These are phyloP conservation scores for Macrotyloma uniflorum DNA, from an alignment of 306 rosid genomes.

Conservation along the genomic window DNA sequence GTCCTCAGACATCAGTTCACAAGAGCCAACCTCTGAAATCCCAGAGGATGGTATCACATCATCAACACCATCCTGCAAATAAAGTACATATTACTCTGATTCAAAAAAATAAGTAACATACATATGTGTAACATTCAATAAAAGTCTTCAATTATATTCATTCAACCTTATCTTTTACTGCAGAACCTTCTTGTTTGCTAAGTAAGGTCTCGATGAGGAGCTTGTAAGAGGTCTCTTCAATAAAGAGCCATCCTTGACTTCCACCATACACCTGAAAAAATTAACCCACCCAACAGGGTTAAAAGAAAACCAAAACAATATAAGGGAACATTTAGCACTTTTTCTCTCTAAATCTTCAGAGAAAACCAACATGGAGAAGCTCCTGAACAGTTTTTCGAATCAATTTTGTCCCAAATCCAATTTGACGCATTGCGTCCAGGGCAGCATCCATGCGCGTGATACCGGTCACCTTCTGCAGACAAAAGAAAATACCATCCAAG, in stretches of 20 bases:
- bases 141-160: background rate
- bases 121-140: background rate
- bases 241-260: slow-evolving; percentile 50
- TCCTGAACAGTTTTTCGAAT: slow-evolving; percentile 37
- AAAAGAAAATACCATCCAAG: slow-evolving; percentile 1
- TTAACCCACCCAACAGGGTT: background rate
- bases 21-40: slow-evolving; percentile 40
- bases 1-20: slow-evolving; percentile 15
- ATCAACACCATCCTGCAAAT: slow-evolving; percentile 38
- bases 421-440: slow-evolving; percentile 43
- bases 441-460: slow-evolving; percentile 50
- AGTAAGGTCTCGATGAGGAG: slow-evolving; percentile 50
- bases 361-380: slow-evolving; percentile 48
- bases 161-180: slow-evolving; percentile 8
- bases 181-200: slow-evolving; percentile 32
- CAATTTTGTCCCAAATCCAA: slow-evolving; percentile 34
- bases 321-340: slow-evolving; percentile 2
- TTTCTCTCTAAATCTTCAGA: background rate
- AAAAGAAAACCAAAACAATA: background rate
- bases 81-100: background rate
- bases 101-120: background rate
- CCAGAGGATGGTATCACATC: slow-evolving; percentile 37
- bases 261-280: slow-evolving; percentile 55
- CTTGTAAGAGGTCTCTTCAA: slow-evolving; percentile 50
- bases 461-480: slow-evolving; percentile 25